A percentile compares a stretch with the other conserved stretches of the same genome.
These are phyloP conservation scores for Termitomyces sp. DNA, from an alignment of 768 basidiomycete species.

Conservation along the genomic window DNA sequence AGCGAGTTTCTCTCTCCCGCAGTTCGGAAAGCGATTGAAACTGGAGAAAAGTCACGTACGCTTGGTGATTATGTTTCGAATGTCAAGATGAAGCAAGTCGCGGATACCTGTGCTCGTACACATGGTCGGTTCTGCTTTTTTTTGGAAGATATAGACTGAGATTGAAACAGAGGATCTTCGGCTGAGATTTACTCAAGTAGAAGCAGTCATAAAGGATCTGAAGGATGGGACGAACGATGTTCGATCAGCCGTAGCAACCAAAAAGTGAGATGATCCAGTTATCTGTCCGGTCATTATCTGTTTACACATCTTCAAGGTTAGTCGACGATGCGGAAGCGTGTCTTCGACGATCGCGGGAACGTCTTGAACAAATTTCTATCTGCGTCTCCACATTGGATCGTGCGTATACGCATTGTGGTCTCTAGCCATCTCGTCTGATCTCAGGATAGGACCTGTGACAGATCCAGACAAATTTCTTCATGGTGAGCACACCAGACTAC, in stretches of 20 bases:
- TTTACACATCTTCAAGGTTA: conserved; percentile 28
- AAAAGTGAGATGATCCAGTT: conserved; percentile 31
- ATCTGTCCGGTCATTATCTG: neutral
- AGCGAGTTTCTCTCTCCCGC: conserved; percentile 67
- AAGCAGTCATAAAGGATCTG: conserved; percentile 45
- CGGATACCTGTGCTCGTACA: conserved; percentile 59
- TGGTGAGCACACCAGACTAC: conserved; percentile 28
- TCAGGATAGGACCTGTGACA: conserved; percentile 34
- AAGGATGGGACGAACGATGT: conserved; percentile 56
- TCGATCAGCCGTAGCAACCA: conserved; percentile 40
- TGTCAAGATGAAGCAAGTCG: conserved; percentile 76
- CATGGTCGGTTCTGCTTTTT: conserved; percentile 45
- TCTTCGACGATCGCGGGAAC: conserved; percentile 51
- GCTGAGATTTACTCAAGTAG: conserved; percentile 46
- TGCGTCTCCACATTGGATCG: conserved; percentile 48
- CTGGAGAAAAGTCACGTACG: conserved; percentile 61
- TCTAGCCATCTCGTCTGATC: neutral
- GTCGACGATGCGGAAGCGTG: conserved; percentile 56
- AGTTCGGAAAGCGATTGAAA: conserved; percentile 64
- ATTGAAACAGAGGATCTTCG: conserved; percentile 48
- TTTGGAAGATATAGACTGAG: neutral
- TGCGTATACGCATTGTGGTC: conserved; percentile 13
- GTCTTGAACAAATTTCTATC: conserved; percentile 49
- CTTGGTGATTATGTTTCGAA: conserved; percentile 78
- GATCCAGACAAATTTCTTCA: conserved; percentile 46